A percentile compares a stretch with the other conserved stretches of the same genome.
Evolutionary conservation across 2,329 filamentous ascomycete species (phyloP).

Genomic region (Pseudopyrenochaeta lycopersici): DNA sequence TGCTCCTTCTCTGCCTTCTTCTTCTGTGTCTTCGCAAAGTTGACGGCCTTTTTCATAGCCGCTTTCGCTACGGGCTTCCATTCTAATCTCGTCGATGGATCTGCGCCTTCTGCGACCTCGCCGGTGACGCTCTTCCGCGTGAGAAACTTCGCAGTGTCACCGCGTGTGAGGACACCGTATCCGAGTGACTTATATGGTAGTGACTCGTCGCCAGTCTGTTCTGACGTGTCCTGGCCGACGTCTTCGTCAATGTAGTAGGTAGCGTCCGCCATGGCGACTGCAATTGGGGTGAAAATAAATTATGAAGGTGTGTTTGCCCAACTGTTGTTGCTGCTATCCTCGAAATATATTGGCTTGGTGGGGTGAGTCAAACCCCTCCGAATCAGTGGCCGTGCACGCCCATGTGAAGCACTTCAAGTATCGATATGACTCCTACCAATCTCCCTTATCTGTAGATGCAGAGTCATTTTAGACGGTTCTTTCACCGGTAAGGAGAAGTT

Average conservation of each 20-base stretch:
- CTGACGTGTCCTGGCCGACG: conserved; percentile 74
- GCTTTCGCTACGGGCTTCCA: conserved; percentile 88
- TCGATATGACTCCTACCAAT: conserved; percentile 26
- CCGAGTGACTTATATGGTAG: conserved; percentile 84
- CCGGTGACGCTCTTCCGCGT: conserved; percentile 65
- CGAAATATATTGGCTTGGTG: conserved; percentile 37
- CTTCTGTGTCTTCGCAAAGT: conserved; percentile 77
- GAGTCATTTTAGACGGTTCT: conserved; percentile 1
- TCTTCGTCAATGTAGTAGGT: conserved; percentile 83
- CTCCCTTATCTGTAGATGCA: conserved; percentile 20
- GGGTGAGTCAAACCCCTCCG: conserved; percentile 33
- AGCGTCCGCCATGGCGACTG: conserved; percentile 47
- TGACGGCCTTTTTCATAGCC: conserved; percentile 84
- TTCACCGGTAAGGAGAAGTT: neutral
- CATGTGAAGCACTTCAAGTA: conserved; percentile 22
- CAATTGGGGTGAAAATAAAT: conserved; percentile 31
- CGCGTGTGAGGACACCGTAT: conserved; percentile 78
- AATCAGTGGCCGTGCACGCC: conserved; percentile 15
- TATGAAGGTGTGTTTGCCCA: conserved; percentile 23
- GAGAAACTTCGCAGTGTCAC: conserved; percentile 70
- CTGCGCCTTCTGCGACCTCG: conserved; percentile 56
- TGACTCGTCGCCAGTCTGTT: conserved; percentile 72
- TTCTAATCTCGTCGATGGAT: conserved; percentile 69
- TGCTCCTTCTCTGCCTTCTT: conserved; percentile 85
- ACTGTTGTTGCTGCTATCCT: conserved; percentile 19